Percentiles rank a stretch among this genome's conserved stretches.
These are phyloP conservation scores for Zarea fungicola DNA, from an alignment of 2,329 filamentous ascomycete genomes.

Conservation along the genomic window DNA sequence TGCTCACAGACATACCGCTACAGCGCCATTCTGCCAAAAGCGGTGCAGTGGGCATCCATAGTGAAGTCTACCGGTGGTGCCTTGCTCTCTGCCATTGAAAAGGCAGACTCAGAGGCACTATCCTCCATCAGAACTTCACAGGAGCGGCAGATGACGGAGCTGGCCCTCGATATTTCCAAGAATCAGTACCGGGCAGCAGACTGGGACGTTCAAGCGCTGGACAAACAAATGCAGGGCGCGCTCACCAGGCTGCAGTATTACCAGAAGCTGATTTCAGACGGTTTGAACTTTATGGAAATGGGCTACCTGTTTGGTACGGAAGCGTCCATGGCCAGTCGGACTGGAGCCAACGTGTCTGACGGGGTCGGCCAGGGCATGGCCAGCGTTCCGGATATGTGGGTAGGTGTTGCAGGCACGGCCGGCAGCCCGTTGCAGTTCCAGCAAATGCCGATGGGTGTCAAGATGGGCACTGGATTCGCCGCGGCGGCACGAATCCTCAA, in stretches of 20 bases:
- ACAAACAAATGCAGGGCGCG: slow-evolving; percentile 9
- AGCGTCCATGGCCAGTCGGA: slow-evolving; percentile 9
- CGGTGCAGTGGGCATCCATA: slow-evolving; percentile 5
- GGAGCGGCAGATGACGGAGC: slow-evolving; percentile 8
- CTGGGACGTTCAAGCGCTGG: slow-evolving; percentile 10
- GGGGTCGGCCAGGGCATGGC: slow-evolving; percentile 9
- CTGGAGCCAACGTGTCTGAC: slow-evolving; percentile 6
- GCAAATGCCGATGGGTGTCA: slow-evolving; percentile 12
- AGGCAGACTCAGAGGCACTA: slow-evolving; percentile 1
- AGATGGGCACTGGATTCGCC: slow-evolving; percentile 10
- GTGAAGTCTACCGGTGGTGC: slow-evolving; percentile 5
- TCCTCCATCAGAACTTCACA: slow-evolving; percentile 1
- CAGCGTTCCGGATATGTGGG: slow-evolving; percentile 7
- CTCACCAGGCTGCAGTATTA: slow-evolving; percentile 4
- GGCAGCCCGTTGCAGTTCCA: slow-evolving; percentile 8
- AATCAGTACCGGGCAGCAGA: slow-evolving; percentile 11
- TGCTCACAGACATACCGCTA: slow-evolving; percentile 9
- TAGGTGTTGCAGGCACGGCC: not conserved
- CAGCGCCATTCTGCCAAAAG: slow-evolving; percentile 1
- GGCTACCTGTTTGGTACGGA: slow-evolving; percentile 5
- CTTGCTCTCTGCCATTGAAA: slow-evolving; percentile 7
- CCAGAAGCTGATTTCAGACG: slow-evolving; percentile 3
- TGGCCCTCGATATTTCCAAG: slow-evolving; percentile 3
- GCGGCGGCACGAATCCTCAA: slow-evolving; percentile 8
- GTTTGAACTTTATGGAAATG: slow-evolving; percentile 8